Percentiles rank a stretch among this genome's conserved stretches.
Evolutionary conservation across 1,284 basidiomycete species (phyloP).

Genomic region (Naganishia sp.): DNA sequence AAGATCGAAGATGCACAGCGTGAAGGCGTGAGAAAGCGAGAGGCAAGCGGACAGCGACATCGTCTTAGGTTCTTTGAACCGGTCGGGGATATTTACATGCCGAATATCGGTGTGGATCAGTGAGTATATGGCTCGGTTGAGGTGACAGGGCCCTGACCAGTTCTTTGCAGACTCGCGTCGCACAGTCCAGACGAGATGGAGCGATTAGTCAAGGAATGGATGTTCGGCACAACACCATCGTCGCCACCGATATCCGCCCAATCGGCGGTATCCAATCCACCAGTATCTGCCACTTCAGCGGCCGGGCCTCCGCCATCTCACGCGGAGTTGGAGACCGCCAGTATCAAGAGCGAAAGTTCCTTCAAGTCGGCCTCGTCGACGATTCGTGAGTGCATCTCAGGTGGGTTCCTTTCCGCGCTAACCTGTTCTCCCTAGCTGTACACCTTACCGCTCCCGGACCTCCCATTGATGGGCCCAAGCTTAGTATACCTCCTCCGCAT

Average conservation of each 20-base stretch:
- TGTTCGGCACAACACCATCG: conserved; percentile 58
- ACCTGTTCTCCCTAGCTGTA: conserved; percentile 37
- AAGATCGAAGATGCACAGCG: conserved; percentile 91
- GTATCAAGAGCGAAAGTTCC: conserved; percentile 1
- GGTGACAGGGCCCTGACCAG: neutral
- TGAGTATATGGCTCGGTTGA: conserved; percentile 51
- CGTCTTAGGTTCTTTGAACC: conserved; percentile 79
- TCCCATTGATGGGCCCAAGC: conserved; percentile 45
- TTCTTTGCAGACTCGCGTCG: conserved; percentile 61
- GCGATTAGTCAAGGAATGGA: conserved; percentile 63
- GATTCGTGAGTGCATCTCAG: conserved; percentile 15
- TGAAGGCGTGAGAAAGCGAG: conserved; percentile 72
- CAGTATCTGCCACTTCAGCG: conserved; percentile 30
- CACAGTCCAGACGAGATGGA: conserved; percentile 67
- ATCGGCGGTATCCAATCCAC: conserved; percentile 34
- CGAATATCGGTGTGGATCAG: conserved; percentile 65
- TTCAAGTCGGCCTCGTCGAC: conserved; percentile 2
- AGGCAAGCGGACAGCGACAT: conserved; percentile 65
- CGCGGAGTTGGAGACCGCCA: neutral
- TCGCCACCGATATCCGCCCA: conserved; percentile 26
- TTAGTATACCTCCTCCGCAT: conserved; percentile 22
- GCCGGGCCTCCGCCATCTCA: neutral
- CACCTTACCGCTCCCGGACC: conserved; percentile 47
- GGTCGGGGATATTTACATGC: conserved; percentile 71
- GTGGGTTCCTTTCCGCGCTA: neutral